Evolutionary conservation across 2,329 filamentous ascomycete genomes (phyloP), one percentile per base, ranked within the genome.

Genomic region (Diatrype stigma): DNA sequence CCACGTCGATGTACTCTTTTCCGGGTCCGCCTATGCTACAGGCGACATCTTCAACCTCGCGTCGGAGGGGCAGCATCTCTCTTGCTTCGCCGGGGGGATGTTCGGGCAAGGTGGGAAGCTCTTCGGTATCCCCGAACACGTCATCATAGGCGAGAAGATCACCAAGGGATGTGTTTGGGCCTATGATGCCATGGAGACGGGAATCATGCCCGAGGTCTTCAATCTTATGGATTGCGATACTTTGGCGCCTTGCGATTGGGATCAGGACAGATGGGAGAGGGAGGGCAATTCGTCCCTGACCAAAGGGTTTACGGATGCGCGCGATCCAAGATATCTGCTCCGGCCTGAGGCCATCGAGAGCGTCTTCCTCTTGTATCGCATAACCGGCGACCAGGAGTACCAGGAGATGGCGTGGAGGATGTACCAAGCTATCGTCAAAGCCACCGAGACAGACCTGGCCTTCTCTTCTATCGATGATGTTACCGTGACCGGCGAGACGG

Each of bases 1-100:
- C 3, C 74, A 79, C 42, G 73, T 76, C 2, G 80, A 90, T 53
- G 82, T 91, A 2, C 75, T 90, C 2, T 75, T 90, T 16, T 73
- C 81, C 0, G 85, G 77, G 12, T 65, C 67, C 8, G 62, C 63
- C 8, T 61, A 60, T 21, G 60, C 61, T 17, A 54, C 57, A 7
- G 55, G 65, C 4, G 54, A 62, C 26, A 54, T 60, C 1, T 51
- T 65, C 22, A 51, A 54, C 16, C 60, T 69, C 4, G 60, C 61
- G 1, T 61, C 71, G 10, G 64, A 73, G 49, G 60, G 60, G 11
- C 69, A 75, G 56, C 74, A 77, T 52, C 67, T 78, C 19, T 64
- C 65, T 6, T 80, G 77, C 52, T 79, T 78, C 46, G 70, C 68
- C 0, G 77, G 77, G 2, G 77, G 75, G 19, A 78, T 76, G 72